Percentiles rank a stretch among this genome's conserved stretches.
Evolutionary conservation across 1,139 yeast species (phyloP).

Genomic region (Protomyces inundatus): DNA sequence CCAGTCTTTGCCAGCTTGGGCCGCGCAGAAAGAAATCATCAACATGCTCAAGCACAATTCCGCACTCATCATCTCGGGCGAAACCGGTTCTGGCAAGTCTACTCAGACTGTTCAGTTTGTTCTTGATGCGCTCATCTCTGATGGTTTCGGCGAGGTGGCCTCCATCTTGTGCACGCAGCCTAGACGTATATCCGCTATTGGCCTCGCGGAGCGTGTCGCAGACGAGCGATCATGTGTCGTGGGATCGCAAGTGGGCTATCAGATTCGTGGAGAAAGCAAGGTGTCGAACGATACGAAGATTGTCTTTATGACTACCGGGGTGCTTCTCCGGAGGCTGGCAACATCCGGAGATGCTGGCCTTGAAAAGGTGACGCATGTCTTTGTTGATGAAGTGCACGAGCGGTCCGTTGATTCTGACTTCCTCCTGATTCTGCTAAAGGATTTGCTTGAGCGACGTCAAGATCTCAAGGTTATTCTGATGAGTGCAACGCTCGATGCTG

Average conservation of each 20-base stretch:
- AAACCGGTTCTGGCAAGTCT: conserved; percentile 94
- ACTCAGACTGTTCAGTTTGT: conserved; percentile 89
- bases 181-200: conserved; percentile 89
- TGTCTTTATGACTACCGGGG: conserved; percentile 89
- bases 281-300: conserved; percentile 58
- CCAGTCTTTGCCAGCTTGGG: conserved; percentile 75
- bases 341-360: conserved; percentile 40
- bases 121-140: conserved; percentile 51
- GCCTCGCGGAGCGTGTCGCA: conserved; percentile 86
- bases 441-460: conserved; percentile 7
- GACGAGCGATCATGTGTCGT: conserved; percentile 66
- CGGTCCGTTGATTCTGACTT: conserved; percentile 88
- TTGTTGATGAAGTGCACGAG: conserved; percentile 95
- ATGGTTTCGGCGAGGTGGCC: conserved; percentile 47
- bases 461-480: conserved; percentile 63
- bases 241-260: conserved; percentile 81
- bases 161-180: conserved; percentile 89
- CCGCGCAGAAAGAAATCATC: conserved; percentile 53
- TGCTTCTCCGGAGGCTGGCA: conserved; percentile 77
- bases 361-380: conserved; percentile 54
- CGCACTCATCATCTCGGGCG: conserved; percentile 83
- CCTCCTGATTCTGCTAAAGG: conserved; percentile 62
- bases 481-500: conserved; percentile 89
- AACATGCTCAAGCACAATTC: conserved; percentile 53
- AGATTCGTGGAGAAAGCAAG: conserved; percentile 83